phyloP scores from a whole-genome alignment of 2,329 filamentous ascomycete species.

The Podosphaera xanthii region DNA sequence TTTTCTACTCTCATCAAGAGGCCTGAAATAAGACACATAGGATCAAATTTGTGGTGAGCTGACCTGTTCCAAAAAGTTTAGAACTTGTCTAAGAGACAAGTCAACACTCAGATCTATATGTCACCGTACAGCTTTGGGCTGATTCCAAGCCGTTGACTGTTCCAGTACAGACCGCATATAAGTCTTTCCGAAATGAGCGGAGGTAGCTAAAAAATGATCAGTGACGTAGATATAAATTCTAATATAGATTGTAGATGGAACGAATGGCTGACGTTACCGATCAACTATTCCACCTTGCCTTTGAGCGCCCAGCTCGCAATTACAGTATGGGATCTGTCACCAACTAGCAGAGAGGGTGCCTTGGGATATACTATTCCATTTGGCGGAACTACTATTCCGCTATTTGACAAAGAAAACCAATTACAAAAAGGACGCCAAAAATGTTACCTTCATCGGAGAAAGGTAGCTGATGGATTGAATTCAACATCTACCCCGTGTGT shows the following conservation, averaged over 20 bases:
- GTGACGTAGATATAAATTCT: slow-evolving; percentile 3
- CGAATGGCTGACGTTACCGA: slow-evolving; percentile 79
- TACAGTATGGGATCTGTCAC: slow-evolving; percentile 85
- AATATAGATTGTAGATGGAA: slow-evolving; percentile 49
- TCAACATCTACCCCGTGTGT: slow-evolving; percentile 57
- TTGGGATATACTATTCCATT: slow-evolving; percentile 70
- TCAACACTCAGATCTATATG: slow-evolving; percentile 68
- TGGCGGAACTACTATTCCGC: slow-evolving; percentile 69
- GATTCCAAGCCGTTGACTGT: slow-evolving; percentile 89
- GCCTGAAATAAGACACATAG: slow-evolving; percentile 65
- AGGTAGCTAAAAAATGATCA: slow-evolving; percentile 20
- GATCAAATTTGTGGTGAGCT: slow-evolving; percentile 52
- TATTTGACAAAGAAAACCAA: slow-evolving; percentile 89
- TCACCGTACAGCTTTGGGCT: slow-evolving; percentile 83
- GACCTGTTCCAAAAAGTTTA: not conserved
- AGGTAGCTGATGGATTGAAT: slow-evolving; percentile 65
- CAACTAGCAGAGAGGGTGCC: slow-evolving; percentile 45
- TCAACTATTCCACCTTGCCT: slow-evolving; percentile 64
- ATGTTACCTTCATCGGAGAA: slow-evolving; percentile 63
- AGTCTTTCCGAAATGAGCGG: slow-evolving; percentile 57
- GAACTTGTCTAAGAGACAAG: slow-evolving; percentile 20
- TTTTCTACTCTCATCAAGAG: slow-evolving; percentile 58
- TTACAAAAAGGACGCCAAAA: slow-evolving; percentile 82
- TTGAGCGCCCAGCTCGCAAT: slow-evolving; percentile 68
- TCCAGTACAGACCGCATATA: slow-evolving; percentile 80